Evolutionary conservation across 2,329 filamentous ascomycete species (phyloP).

Genomic region (Canariomyces notabilis): DNA sequence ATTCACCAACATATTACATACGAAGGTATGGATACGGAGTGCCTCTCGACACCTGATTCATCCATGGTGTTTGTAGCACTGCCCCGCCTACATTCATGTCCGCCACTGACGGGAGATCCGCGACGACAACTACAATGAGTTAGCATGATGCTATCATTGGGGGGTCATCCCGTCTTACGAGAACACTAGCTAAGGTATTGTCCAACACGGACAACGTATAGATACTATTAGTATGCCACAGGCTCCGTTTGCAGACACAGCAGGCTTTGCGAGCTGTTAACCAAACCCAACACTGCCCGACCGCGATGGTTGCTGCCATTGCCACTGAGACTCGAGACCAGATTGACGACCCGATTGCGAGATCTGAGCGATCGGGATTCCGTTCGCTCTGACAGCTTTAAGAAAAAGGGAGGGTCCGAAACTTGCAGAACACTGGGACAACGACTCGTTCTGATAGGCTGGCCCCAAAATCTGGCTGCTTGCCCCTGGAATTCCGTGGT

Average conservation of each 20-base stretch:
- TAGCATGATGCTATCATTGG: too few species aligned
- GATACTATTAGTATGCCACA: too few species aligned
- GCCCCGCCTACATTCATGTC: too few species aligned
- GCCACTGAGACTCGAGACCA: constrained; percentile 1
- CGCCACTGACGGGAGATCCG: too few species aligned
- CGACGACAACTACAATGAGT: too few species aligned
- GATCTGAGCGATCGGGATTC: constrained; percentile 8
- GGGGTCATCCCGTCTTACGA: too few species aligned
- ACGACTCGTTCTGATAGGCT: constrained; percentile 19
- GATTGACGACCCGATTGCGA: constrained; percentile 5
- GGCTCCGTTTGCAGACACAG: neutral
- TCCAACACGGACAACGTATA: too few species aligned
- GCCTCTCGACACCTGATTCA: too few species aligned
- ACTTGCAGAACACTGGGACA: neutral
- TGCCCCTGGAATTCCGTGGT: constrained; percentile 7
- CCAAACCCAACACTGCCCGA: neutral
- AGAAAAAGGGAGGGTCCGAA: neutral
- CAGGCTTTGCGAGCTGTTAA: neutral
- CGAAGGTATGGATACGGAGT: too few species aligned
- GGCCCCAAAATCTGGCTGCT: constrained; percentile 11
- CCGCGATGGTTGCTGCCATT: too few species aligned
- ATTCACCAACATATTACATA: neutral
- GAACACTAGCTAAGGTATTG: too few species aligned
- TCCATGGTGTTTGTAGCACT: too few species aligned
- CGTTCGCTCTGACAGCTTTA: constrained; percentile 9